phyloP scores from a whole-genome alignment of 495 filamentous ascomycete genomes.

The Xanthoparmelia taractica region DNA sequence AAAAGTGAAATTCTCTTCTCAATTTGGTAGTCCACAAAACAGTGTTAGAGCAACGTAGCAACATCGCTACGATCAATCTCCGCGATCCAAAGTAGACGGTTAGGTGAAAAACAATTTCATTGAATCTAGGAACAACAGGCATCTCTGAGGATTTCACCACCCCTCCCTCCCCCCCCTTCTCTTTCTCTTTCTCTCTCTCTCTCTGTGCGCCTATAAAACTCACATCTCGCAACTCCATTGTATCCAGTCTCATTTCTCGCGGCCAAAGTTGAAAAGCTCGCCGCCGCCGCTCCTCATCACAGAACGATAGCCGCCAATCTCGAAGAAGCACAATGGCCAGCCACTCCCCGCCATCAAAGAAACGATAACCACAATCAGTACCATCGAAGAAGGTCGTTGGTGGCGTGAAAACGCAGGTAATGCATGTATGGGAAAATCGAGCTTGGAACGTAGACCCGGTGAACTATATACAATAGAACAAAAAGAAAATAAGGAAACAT shows the following conservation, averaged over 20 bases:
- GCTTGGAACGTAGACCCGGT: background rate
- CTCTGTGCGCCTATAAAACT: background rate
- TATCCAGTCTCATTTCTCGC: background rate
- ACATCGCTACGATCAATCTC: too few species aligned
- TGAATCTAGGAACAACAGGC: background rate
- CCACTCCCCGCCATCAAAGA: background rate
- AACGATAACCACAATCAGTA: background rate
- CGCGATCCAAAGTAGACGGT: background rate
- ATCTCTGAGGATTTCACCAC: too few species aligned
- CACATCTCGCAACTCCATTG: background rate
- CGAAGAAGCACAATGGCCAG: too few species aligned
- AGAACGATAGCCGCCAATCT: background rate
- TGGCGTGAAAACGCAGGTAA: background rate
- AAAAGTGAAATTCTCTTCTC: background rate
- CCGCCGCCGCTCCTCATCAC: too few species aligned
- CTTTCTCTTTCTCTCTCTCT: too few species aligned
- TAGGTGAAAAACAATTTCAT: background rate
- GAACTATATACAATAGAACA: background rate
- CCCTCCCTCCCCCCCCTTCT: background rate
- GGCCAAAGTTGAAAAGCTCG: background rate
- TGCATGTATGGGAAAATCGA: background rate
- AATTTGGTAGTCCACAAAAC: background rate
- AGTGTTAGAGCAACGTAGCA: too few species aligned
- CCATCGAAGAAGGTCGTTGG: background rate
- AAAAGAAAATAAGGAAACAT: background rate